phyloP scores from a whole-genome alignment of 352 stramenopile species.

The Phytophthora cajani region DNA sequence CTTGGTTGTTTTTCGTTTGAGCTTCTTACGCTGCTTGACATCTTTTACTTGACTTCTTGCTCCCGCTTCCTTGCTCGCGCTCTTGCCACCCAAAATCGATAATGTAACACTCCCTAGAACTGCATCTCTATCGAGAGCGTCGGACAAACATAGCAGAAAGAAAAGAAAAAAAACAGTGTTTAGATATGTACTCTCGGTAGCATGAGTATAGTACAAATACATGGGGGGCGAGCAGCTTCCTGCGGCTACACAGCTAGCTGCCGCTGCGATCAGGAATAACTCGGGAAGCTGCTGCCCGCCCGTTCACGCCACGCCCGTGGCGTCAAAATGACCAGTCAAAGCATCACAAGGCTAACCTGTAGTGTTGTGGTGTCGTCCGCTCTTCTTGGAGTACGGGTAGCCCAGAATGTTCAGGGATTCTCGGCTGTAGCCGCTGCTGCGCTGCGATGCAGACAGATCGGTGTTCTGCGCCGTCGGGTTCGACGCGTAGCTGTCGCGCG shows the following conservation, averaged over 20 bases:
- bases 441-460: slow-evolving; percentile 37
- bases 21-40: slow-evolving; percentile 18
- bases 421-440: slow-evolving; percentile 65
- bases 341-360: slow-evolving; percentile 42
- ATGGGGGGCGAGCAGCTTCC: slow-evolving; percentile 31
- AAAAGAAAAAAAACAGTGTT: slow-evolving; percentile 27
- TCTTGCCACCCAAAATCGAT: slow-evolving; percentile 37
- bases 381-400: slow-evolving; percentile 86
- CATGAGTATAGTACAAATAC: slow-evolving; percentile 41
- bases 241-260: slow-evolving; percentile 28
- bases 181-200: slow-evolving; percentile 42
- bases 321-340: slow-evolving; percentile 25
- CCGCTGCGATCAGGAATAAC: slow-evolving; percentile 15
- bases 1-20: slow-evolving; percentile 25
- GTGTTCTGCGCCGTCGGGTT: slow-evolving; percentile 18
- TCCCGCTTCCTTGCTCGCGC: slow-evolving; percentile 15
- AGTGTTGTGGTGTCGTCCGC: slow-evolving; percentile 60
- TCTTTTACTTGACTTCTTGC: slow-evolving; percentile 28
- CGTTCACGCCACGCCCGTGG: slow-evolving; percentile 6
- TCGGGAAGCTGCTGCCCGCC: slow-evolving; percentile 38
- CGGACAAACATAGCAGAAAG: slow-evolving; percentile 23
- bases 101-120: slow-evolving; percentile 47
- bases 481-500: slow-evolving; percentile 34
- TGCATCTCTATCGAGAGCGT: slow-evolving; percentile 44
- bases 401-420: slow-evolving; percentile 84